phyloP scores from a whole-genome alignment of 768 basidiomycete genomes.

The Sporobolomyces pararoseus region DNA sequence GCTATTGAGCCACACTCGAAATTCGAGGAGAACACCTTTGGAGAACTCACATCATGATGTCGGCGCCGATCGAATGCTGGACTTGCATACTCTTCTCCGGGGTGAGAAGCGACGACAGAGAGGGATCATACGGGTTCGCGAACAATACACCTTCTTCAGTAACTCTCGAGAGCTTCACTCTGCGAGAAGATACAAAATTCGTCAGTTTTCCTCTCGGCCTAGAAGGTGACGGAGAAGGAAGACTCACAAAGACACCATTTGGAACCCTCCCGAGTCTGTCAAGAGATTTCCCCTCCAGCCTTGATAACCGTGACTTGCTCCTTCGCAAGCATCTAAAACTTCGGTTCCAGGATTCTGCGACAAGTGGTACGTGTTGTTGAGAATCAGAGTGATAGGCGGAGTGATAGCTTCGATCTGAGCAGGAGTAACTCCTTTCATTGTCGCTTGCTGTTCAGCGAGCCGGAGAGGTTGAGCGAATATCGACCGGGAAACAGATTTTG shows the following conservation, averaged over 20 bases:
- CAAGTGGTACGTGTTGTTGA: slow-evolving; percentile 88
- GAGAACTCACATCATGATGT: slow-evolving; percentile 84
- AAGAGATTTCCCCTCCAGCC: slow-evolving; percentile 81
- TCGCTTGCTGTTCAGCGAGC: slow-evolving; percentile 58
- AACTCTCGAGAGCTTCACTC: slow-evolving; percentile 54
- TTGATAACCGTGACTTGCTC: slow-evolving; percentile 85
- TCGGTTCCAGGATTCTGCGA: slow-evolving; percentile 77
- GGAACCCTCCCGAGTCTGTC: slow-evolving; percentile 72
- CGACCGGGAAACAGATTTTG: neutral
- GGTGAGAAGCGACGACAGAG: slow-evolving; percentile 50
- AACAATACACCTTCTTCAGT: slow-evolving; percentile 85
- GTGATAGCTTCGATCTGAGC: slow-evolving; percentile 10
- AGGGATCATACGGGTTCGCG: slow-evolving; percentile 44
- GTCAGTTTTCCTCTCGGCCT: neutral
- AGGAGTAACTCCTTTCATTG: slow-evolving; percentile 59
- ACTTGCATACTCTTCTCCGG: slow-evolving; percentile 88
- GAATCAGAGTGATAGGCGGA: slow-evolving; percentile 62
- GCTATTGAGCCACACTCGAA: neutral
- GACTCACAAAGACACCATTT: slow-evolving; percentile 63
- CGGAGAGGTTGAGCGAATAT: slow-evolving; percentile 9
- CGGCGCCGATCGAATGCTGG: slow-evolving; percentile 83
- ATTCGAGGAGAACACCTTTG: neutral
- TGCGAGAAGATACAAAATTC: neutral
- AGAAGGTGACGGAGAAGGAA: neutral
- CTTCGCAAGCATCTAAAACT: slow-evolving; percentile 63